Base-by-base conservation (phyloP, 2,329 filamentous ascomycete genomes). In the Alternaria solani region DNA sequence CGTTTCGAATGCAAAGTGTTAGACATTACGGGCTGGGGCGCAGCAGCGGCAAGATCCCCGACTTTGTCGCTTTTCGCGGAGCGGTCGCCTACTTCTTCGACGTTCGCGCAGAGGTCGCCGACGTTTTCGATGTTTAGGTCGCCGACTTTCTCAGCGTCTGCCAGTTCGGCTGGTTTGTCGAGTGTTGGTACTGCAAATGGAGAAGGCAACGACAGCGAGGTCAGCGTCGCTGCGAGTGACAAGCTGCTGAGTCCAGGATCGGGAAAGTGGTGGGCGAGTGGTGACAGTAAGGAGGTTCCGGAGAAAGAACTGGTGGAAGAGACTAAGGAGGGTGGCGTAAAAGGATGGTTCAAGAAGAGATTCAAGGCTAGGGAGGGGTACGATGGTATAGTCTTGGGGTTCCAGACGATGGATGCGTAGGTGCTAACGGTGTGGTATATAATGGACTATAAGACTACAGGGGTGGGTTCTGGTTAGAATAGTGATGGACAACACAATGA, bases 291-390 rank as follows among this genome's bases (percentile, higher is more conserved):
- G 20, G 46, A 49, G 32, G 26, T 9, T 16, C 14, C 16, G 20
- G 32, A 8, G 7, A 30, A 38, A 25, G 20, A 49, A 18, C 46
- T 9, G 8, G 20, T 2, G 7, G n/a, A 36, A 7, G 14, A 38
- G 9, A 32, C 7, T 3, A 38, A 7, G 20, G 20, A 25, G 25
- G 32, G 53, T 11, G 56, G 43, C 16, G 18, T 52, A 12, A 41
- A 23, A 23, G 20, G 36, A 16, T 53, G 51, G 51, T 41, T 53
- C 39, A 53, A 32, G 38, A 30, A 41, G 18, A 32, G 12, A 5
- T 42, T 53, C 14, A 39, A 41, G 39, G 12, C 36, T n/a, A 53
- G 51, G 23, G 51, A 53, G 6, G 51, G 39, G 39, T 53, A 43
- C 16, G n/a, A 41, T 23, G n/a, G 20, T 26, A 26, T 7, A 18